These are phyloP conservation scores for Litchi chinensis DNA, from an alignment of 345 rosid genomes.

Conservation along the genomic window DNA sequence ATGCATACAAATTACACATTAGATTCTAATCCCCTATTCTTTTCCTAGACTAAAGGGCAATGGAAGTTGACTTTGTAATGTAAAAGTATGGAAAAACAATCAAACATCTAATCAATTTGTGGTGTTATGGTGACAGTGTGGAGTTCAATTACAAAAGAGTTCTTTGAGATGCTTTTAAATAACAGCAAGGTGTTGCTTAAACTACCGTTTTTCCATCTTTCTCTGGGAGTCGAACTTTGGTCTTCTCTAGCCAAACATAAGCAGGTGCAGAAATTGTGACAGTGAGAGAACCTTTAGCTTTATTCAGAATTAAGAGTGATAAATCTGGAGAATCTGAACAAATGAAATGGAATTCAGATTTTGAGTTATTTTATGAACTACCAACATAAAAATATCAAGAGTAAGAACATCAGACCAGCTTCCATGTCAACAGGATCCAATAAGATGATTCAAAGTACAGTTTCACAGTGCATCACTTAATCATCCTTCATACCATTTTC, in stretches of 20 bases:
- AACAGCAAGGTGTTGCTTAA: background rate
- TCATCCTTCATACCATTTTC: background rate
- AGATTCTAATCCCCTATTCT: background rate
- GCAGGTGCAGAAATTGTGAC: slow-evolving; percentile 63
- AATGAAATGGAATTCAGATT: slow-evolving; percentile 18
- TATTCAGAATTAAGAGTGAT: slow-evolving; percentile 72
- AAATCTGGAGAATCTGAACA: slow-evolving; percentile 66
- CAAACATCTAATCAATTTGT: background rate
- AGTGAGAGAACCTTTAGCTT: slow-evolving; percentile 47
- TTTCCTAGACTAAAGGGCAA: background rate
- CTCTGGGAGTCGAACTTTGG: slow-evolving; percentile 47
- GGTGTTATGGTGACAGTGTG: background rate
- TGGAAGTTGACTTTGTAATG: background rate
- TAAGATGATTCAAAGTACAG: background rate
- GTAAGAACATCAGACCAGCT: background rate
- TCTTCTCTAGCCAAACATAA: slow-evolving; percentile 48
- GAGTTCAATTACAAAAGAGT: background rate
- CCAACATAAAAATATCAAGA: background rate
- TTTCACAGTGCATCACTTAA: background rate
- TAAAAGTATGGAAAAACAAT: background rate
- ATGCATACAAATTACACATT: background rate
- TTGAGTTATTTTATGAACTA: slow-evolving; percentile 5
- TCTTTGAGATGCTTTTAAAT: slow-evolving; percentile 9
- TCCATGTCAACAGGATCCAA: background rate
- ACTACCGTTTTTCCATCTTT: slow-evolving; percentile 57